A percentile compares a stretch with the other conserved stretches of the same genome.
Evolutionary conservation across 2,329 filamentous ascomycete species (phyloP).

Genomic region (Volutella citrinella): DNA sequence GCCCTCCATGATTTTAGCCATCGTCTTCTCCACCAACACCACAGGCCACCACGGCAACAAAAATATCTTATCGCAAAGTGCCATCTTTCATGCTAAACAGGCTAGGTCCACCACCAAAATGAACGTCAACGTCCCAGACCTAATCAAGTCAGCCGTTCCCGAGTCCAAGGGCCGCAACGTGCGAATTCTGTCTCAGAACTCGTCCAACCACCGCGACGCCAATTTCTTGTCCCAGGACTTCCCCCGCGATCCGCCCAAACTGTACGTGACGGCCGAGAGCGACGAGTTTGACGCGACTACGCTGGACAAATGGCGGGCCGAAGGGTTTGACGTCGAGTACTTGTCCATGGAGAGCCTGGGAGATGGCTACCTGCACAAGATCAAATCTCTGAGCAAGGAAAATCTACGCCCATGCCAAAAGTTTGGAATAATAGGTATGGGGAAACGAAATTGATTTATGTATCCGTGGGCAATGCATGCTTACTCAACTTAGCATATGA

Average conservation of each 20-base stretch:
- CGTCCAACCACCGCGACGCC: constrained; percentile 37
- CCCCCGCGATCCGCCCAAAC: constrained; percentile 33
- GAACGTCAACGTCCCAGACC: constrained; percentile 26
- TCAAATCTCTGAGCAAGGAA: constrained; percentile 31
- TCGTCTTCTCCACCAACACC: too few species aligned
- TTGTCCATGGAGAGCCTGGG: constrained; percentile 35
- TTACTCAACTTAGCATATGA: constrained; percentile 35
- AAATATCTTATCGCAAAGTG: too few species aligned
- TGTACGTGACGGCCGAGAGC: constrained; percentile 42
- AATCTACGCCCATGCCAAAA: constrained; percentile 39
- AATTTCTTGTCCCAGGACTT: constrained; percentile 41
- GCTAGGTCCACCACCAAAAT: constrained; percentile 16
- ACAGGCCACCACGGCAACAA: too few species aligned
- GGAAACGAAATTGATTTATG: constrained; percentile 8
- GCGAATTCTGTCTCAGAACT: constrained; percentile 29
- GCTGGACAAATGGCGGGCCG: constrained; percentile 37
- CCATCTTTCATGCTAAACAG: too few species aligned
- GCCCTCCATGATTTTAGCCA: too few species aligned
- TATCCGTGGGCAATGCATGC: not conserved
- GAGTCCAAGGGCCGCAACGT: constrained; percentile 30
- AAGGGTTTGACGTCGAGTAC: constrained; percentile 43
- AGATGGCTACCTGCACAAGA: constrained; percentile 32
- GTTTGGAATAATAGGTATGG: constrained; percentile 42
- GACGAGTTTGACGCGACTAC: constrained; percentile 40
- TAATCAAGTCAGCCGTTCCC: constrained; percentile 29